Conservation (phyloP, 805 yeast species). For the Candida sakaeoensis region DNA sequence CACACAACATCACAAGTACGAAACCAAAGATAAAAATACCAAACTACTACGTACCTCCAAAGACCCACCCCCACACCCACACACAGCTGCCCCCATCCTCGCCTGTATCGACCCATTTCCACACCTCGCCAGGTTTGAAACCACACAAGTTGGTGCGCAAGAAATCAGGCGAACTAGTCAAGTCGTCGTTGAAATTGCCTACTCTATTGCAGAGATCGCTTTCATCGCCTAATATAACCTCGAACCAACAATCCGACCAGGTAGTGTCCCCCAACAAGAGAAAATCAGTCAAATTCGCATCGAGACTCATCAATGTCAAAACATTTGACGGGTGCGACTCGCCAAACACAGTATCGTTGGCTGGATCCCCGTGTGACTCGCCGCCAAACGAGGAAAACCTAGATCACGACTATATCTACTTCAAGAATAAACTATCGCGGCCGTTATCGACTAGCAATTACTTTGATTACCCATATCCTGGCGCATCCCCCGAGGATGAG, state of each 20-base stretch:
- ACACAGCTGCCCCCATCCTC: conserved; percentile 2
- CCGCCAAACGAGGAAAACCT: conserved; percentile 19
- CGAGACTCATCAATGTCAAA: conserved; percentile 57
- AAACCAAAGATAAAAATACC: conserved; percentile 7
- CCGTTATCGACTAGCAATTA: no score
- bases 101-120: background rate
- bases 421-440: conserved; percentile 14
- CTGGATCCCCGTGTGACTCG: conserved; percentile 47
- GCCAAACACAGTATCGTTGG: conserved; percentile 58
- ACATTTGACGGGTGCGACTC: conserved; percentile 58
- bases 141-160: conserved; percentile 54
- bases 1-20: no score
- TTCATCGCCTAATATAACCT: conserved; percentile 19
- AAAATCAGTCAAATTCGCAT: conserved; percentile 66
- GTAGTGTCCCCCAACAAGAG: conserved; percentile 8
- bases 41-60: conserved; percentile 10
- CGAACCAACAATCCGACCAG: conserved; percentile 13
- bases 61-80: no score
- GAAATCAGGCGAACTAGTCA: conserved; percentile 81
- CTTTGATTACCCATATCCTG: conserved; percentile 21
- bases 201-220: conserved; percentile 18
- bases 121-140: background rate
- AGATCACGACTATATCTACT: conserved; percentile 12
- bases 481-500: conserved; percentile 19
- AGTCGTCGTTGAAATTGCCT: conserved; percentile 63